Evolutionary conservation across 371 early-diverging fungal genomes (phyloP).

Genomic region (Actinomucor elegans): DNA sequence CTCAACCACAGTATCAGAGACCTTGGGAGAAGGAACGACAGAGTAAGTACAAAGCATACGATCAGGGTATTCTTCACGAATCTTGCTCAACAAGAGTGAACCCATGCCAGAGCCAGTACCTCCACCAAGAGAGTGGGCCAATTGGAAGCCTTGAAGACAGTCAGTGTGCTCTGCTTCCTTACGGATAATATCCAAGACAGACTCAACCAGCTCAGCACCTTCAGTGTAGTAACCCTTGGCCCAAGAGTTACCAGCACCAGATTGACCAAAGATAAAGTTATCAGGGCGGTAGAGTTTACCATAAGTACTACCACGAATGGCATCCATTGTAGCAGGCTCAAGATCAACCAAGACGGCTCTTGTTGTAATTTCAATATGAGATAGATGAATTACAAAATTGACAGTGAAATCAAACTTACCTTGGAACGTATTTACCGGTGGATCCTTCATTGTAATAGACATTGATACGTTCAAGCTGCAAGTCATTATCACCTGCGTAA

Average conservation of each 20-base stretch:
- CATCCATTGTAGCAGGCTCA: conserved; percentile 99
- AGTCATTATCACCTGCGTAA: conserved; percentile 80
- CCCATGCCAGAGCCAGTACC: conserved; percentile 70
- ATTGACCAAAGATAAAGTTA: conserved; percentile 85
- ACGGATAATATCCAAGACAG: conserved; percentile 80
- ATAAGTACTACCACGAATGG: conserved; percentile 73
- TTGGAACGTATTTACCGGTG: conserved; percentile 84
- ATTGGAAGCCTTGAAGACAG: conserved; percentile 88
- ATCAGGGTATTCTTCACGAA: conserved; percentile 93
- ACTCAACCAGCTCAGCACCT: conserved; percentile 87
- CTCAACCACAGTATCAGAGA: conserved; percentile 89
- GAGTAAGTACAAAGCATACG: conserved; percentile 93
- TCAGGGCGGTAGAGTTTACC: conserved; percentile 85
- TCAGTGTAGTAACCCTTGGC: conserved; percentile 94
- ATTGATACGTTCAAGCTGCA: conserved; percentile 91
- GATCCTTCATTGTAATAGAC: conserved; percentile 98
- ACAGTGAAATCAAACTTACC: conserved; percentile 1
- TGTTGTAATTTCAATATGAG: conserved; percentile 24
- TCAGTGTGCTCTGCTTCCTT: conserved; percentile 85
- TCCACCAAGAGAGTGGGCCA: conserved; percentile 88
- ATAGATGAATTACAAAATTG: not conserved
- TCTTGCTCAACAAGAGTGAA: conserved; percentile 73
- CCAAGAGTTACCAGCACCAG: conserved; percentile 93
- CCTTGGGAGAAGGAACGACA: conserved; percentile 87
- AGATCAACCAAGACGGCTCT: conserved; percentile 97